A percentile compares a stretch with the other conserved stretches of the same genome.
Conservation (phyloP, 768 basidiomycete species). For the Phanerochaete carnosa region DNA sequence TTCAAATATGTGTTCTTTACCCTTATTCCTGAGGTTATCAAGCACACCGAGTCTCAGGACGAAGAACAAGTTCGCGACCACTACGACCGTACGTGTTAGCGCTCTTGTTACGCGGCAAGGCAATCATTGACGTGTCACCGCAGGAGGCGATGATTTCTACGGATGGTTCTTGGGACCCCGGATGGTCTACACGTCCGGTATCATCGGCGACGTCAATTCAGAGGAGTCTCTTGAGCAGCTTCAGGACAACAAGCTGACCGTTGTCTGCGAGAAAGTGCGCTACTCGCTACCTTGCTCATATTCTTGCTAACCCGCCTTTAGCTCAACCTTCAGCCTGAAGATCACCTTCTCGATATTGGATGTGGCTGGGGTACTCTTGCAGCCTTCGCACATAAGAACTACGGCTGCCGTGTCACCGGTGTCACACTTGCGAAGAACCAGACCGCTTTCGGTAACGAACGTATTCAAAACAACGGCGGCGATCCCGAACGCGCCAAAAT, state of each 20-base stretch:
- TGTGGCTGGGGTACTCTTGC: slow-evolving; percentile 97
- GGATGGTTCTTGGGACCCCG: slow-evolving; percentile 93
- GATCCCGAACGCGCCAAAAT: slow-evolving; percentile 77
- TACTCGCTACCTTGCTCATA: background rate
- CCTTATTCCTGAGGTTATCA: slow-evolving; percentile 90
- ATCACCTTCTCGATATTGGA: slow-evolving; percentile 82
- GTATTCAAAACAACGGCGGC: slow-evolving; percentile 68
- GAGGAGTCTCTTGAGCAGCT: slow-evolving; percentile 88
- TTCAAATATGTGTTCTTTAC: slow-evolving; percentile 91
- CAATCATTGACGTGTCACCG: slow-evolving; percentile 1
- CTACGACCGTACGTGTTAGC: slow-evolving; percentile 72
- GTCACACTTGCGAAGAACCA: slow-evolving; percentile 92
- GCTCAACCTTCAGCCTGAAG: slow-evolving; percentile 81
- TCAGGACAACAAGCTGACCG: slow-evolving; percentile 95
- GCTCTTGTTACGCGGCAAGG: background rate
- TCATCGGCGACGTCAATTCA: slow-evolving; percentile 66
- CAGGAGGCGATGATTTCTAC: slow-evolving; percentile 95
- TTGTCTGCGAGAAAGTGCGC: slow-evolving; percentile 82
- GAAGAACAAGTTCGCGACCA: slow-evolving; percentile 94
- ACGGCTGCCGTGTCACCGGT: slow-evolving; percentile 92
- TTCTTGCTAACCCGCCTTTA: slow-evolving; percentile 3
- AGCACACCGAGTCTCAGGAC: slow-evolving; percentile 89
- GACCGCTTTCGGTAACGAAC: slow-evolving; percentile 86
- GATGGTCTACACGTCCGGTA: slow-evolving; percentile 97
- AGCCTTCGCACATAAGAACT: slow-evolving; percentile 96